Conservation (phyloP, 2,329 filamentous ascomycete species). For the Claviceps sorghi region DNA sequence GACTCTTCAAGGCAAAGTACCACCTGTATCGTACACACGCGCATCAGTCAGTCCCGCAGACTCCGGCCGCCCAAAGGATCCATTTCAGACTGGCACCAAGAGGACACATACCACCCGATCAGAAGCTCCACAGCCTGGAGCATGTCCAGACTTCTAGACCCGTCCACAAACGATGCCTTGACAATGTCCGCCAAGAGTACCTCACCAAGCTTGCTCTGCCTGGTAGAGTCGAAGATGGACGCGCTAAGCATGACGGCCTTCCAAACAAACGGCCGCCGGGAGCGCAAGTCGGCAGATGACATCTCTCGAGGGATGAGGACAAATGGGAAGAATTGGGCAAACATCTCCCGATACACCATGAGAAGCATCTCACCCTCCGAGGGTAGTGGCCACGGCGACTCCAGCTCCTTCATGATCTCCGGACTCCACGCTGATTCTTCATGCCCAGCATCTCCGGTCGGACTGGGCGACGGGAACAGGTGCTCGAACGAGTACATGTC, state of each 20-base stretch:
- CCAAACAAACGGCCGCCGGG: constrained; percentile 30
- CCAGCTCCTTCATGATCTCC: constrained; percentile 11
- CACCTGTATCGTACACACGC: constrained; percentile 19
- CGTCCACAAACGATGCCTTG: constrained; percentile 24
- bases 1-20: constrained; percentile 33
- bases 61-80: too few species aligned
- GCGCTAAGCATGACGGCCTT: constrained; percentile 33
- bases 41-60: not conserved
- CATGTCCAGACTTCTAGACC: constrained; percentile 30
- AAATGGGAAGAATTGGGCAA: constrained; percentile 29
- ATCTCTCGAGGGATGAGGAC: constrained; percentile 25
- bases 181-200: constrained; percentile 29
- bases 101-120: constrained; percentile 29
- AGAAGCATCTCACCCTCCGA: constrained; percentile 27
- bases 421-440: constrained; percentile 11
- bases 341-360: constrained; percentile 18
- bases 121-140: constrained; percentile 32
- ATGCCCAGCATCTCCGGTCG: constrained; percentile 11
- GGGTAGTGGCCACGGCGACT: constrained; percentile 26
- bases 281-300: constrained; percentile 21
- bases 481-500: constrained; percentile 18
- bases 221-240: constrained; percentile 26
- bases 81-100: too few species aligned
- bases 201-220: constrained; percentile 29
- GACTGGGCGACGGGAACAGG: constrained; percentile 19